Conservation (phyloP, 176 grass and related monocot genomes). For the Carex myosuroides region DNA sequence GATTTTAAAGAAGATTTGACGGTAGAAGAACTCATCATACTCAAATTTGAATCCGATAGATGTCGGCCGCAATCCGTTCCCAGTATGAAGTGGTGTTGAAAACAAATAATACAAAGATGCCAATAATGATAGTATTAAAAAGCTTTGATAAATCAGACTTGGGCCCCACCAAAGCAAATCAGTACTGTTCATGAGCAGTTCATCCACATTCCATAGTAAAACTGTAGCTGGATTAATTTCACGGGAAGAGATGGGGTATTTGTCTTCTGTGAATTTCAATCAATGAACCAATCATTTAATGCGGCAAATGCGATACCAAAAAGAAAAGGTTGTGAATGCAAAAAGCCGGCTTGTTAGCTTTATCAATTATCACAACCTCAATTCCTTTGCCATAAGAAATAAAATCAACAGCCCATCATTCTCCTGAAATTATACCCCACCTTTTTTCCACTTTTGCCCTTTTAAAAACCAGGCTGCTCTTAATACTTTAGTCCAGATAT, state of each 20-base stretch:
- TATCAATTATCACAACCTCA: slow-evolving; percentile 39
- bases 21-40: too few relatives aligned
- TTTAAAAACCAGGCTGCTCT: slow-evolving; percentile 33
- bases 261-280: slow-evolving; percentile 38
- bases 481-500: slow-evolving; percentile 28
- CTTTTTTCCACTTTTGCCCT: slow-evolving; percentile 45
- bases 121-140: neutral
- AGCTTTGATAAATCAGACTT: neutral
- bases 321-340: slow-evolving; percentile 1
- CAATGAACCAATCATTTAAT: slow-evolving; percentile 57
- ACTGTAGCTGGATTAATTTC: neutral
- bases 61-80: too few relatives aligned
- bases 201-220: slow-evolving; percentile 5
- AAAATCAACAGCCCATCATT: slow-evolving; percentile 59
- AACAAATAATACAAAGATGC: neutral
- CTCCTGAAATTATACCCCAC: slow-evolving; percentile 44
- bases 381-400: slow-evolving; percentile 17
- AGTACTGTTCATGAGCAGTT: neutral
- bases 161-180: neutral
- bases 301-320: slow-evolving; percentile 38
- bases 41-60: too few relatives aligned
- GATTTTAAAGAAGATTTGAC: too few relatives aligned
- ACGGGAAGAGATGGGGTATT: neutral
- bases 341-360: slow-evolving; percentile 33
- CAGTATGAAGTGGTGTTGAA: too few relatives aligned